phyloP scores from a whole-genome alignment of 179 eudicot genomes.

The Nepenthes alata region DNA sequence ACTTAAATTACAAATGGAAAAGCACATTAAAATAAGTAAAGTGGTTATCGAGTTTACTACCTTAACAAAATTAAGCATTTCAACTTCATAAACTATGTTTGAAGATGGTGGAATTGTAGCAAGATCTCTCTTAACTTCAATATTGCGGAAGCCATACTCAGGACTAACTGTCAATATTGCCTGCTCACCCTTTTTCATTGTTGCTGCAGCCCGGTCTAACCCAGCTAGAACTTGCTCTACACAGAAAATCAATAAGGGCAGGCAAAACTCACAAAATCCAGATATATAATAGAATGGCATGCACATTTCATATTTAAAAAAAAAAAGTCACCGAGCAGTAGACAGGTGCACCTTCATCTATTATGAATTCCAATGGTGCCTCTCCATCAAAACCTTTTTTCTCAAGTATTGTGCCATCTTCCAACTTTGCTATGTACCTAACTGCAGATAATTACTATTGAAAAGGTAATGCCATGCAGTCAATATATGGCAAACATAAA shows the following conservation, averaged over 20 bases:
- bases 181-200: constrained; percentile 55
- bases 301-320: not conserved
- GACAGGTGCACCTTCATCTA: constrained; percentile 25
- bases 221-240: constrained; percentile 59
- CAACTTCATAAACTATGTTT: constrained; percentile 36
- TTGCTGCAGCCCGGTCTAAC: constrained; percentile 43
- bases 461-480: not conserved
- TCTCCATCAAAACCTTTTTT: constrained; percentile 28
- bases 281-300: not conserved
- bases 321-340: not conserved
- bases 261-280: not conserved
- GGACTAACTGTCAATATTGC: constrained; percentile 38
- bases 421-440: constrained; percentile 21
- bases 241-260: not conserved
- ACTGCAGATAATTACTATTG: constrained; percentile 12
- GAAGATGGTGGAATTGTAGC: constrained; percentile 46
- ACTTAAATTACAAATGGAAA: too few species aligned
- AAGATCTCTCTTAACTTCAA: constrained; percentile 33
- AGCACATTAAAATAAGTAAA: too few species aligned
- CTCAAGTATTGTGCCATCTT: constrained; percentile 25
- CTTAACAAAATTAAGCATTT: constrained; percentile 51
- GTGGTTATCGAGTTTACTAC: constrained; percentile 14
- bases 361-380: constrained; percentile 20
- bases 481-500: not conserved
- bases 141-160: constrained; percentile 43